Evolutionary conservation across 2,329 filamentous ascomycete genomes (phyloP), one percentile per base, ranked within the genome.

Genomic region (Fusarium tricinctum): DNA sequence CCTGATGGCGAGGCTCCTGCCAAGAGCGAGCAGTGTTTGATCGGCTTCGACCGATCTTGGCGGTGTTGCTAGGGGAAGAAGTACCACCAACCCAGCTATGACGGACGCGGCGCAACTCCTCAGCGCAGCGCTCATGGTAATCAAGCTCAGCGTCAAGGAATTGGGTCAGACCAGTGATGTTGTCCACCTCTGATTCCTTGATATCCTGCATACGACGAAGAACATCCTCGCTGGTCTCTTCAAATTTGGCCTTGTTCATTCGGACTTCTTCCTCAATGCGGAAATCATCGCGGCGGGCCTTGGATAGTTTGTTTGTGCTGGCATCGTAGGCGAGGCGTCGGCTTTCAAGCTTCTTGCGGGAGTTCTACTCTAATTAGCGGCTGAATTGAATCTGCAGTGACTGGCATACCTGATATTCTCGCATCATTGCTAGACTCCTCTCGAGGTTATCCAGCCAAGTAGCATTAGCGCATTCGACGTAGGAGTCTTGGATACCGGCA

Each of bases 381-480:
- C 22, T 30, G 20, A 17, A 4, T 12, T 48, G 8, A 2, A 22
- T 17, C 9, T 46, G 10, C 33, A 28, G 12, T 14, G 17, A 33
- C 8, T 12, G 6, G 26, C 86, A 55, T 85, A 95, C 92, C 86
- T 97, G 94, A 74, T 97, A 98, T 76, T 98, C 96, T 79, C 97
- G 97, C 93, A 98, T 95, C 86, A 97, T 96, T 35, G 93, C 90
- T 52, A 97, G 81, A 26, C 92, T 97, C 70, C 94, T 86, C 78
- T 98, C 95, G 22, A 97, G 83, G n/a, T 92, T 94, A 78, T 97
- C 94, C 59, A 97, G 85, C 95, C 95, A 97, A 77, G 88, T 91
- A 33, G 88, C 86, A 17, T 92, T 97, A 66, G 93, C 91, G 73
- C 92, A 88, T 33, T 88, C 85, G 45, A 93, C 88, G 75, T 95